Base-by-base conservation (phyloP, 2,329 filamentous ascomycete species). In the Trichoderma pleuroti region DNA sequence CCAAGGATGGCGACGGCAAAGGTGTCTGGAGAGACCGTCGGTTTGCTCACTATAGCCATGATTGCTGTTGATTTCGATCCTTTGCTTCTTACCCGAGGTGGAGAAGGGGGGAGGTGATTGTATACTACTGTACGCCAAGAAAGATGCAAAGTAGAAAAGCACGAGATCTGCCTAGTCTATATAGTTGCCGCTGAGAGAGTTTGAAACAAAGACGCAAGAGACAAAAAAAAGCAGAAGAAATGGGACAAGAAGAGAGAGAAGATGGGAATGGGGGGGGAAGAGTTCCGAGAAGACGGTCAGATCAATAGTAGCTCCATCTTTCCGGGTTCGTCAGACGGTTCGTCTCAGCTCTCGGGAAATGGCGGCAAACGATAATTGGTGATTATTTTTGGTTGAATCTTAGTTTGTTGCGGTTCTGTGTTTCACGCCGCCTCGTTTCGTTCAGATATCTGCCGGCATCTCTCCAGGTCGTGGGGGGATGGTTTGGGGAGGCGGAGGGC, bases 1-100 rank as follows among this genome's bases (percentile, higher is more conserved):
- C 65, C 65, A n/a, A 68, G 18, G 21, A 68, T 68, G 65, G 65
- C 65, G 54, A 68, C 28, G 54, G 65, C 26, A 18, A 68, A 68
- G 14, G 54, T 59, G 24, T 67, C 52, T 56, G 65, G 65, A n/a
- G 65, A 49, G n/a, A 52, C 34, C 24, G 24, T 5, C 4, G 65
- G 36, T 60, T 59, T 68, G 24, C 54, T 49, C 2, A 59, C 65
- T 24, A 68, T 68, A 0, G 65, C 65, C 65, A 68, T 68, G 34
- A 12, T 34, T 60, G 52, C 8, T 49, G 21, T n/a, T 28, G 2
- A 18, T 36, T 42, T 67, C 39, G 18, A 11, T 67, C 32, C 32
- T 32, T 67, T 67, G 52, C n/a, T 24, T 52, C 42, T 28, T 34
- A 24, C 26, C 46, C 32, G 26, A 28, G 18, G 42, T 62, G 34